phyloP scores from a whole-genome alignment of 2,329 filamentous ascomycete genomes.

The Didymella segeticola region DNA sequence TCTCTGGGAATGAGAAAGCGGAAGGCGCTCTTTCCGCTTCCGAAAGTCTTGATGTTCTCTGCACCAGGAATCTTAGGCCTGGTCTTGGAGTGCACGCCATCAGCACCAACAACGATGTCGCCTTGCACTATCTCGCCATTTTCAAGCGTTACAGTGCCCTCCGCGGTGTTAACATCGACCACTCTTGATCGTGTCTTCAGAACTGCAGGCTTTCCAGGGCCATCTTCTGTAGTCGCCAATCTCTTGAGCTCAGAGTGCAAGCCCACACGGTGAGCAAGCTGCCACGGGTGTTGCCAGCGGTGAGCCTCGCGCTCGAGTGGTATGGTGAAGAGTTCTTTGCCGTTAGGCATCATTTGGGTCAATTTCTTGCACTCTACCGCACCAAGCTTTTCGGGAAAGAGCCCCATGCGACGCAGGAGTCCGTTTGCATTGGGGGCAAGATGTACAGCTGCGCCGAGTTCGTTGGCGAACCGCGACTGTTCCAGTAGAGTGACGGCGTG shows the following conservation, averaged over 20 bases:
- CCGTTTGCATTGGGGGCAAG: slow-evolving; percentile 68
- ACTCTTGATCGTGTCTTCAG: slow-evolving; percentile 55
- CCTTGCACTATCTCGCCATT: slow-evolving; percentile 54
- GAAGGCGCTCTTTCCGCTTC: slow-evolving; percentile 64
- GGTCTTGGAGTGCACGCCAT: slow-evolving; percentile 59
- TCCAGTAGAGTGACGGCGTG: slow-evolving; percentile 39
- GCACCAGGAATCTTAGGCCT: slow-evolving; percentile 32
- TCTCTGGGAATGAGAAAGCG: slow-evolving; percentile 62
- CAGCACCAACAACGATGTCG: slow-evolving; percentile 62
- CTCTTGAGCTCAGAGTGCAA: slow-evolving; percentile 62
- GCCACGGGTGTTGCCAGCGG: slow-evolving; percentile 62
- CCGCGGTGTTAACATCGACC: slow-evolving; percentile 50
- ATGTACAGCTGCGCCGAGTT: slow-evolving; percentile 68
- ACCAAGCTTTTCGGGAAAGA: slow-evolving; percentile 51
- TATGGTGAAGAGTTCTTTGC: slow-evolving; percentile 46
- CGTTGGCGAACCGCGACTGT: slow-evolving; percentile 62
- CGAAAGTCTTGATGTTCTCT: slow-evolving; percentile 48
- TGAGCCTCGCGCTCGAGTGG: slow-evolving; percentile 49
- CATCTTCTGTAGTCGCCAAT: slow-evolving; percentile 50
- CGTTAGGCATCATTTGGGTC: slow-evolving; percentile 49
- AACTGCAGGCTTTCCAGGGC: slow-evolving; percentile 45
- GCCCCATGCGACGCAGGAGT: slow-evolving; percentile 57
- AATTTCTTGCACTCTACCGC: slow-evolving; percentile 39
- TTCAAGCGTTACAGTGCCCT: slow-evolving; percentile 32
- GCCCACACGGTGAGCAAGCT: slow-evolving; percentile 60